Evolutionary conservation across 148 eudicot species (phyloP), one percentile per base, ranked within the genome.

Genomic region (Rhododendron ovatum): DNA sequence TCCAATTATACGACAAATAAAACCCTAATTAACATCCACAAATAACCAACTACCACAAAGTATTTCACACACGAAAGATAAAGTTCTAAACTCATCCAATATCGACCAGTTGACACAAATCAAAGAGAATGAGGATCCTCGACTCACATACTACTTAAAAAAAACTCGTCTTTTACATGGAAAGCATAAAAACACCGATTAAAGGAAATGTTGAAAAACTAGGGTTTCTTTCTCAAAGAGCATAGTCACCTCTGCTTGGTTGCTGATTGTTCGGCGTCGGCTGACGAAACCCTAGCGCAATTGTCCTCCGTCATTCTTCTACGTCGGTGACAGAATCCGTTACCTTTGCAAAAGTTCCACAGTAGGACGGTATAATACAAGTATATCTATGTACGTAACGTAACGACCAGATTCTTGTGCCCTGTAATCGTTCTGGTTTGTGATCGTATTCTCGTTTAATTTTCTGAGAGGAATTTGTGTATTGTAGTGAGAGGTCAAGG

Each of bases 161-260:
- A 18, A 12, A 63, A n/a, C 11, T 1, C 14, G 12, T 82, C 71
- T 82, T 81, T 15, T 51, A 1, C 11, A 35, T 10, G 61, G 15
- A 63, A 71, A 47, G 18, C 28, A n/a, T 20, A 28, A 83, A 67
- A 67, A 30, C 28, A 48, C 0, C 51, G 50, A 75, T 50, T 13
- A 18, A 12, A 0, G 2, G 69, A 75, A 75, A 26, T 10, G 0
- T 24, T 20, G 9, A 5, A 53, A 71, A 61, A 15, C 50, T 80
- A 53, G 77, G 81, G 69, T 28, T 41, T 69, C 18, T 11, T 22
- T 17, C 1, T 7, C 10, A 76, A 15, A 79, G 28, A 67, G 14
- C 5, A 48, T 47, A 0, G 15, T 45, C 20, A 94, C 97, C 97
- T 90, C 80, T 87, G 94, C 84, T 93, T 94, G 14, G 93, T 83